Base-by-base conservation (phyloP, 208 protist species). In the Kentomonas sorsogonicus region DNA sequence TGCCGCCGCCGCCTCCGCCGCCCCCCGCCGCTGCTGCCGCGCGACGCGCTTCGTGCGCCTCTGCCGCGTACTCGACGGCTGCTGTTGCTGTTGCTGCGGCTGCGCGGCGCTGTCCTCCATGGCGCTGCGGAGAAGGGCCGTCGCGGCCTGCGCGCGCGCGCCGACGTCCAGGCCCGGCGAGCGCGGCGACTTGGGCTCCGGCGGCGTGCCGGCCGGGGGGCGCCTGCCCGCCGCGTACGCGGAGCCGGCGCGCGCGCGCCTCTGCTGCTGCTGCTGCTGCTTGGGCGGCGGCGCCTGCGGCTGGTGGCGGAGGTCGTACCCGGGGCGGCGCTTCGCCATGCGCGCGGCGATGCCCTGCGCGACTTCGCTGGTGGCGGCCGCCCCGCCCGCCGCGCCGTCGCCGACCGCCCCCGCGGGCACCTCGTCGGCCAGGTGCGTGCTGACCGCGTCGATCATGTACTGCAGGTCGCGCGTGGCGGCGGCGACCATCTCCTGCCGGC, bases 391-490 rank as follows among this genome's bases (percentile, higher is more conserved):
- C 16, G n/a, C 22, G 9, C 13, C 7, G 10, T 70, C 55, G 57
- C 41, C 20, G 55, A 26, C 33, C 60, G 63, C 59, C 66, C 10
- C 23, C 56, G 69, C 45, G 55, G 75, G 43, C 0, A 68, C 72
- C 44, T 59, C 74, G 22, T 81, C 66, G 30, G 77, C 79, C 18
- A 86, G 66, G 55, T 93, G 72, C 10, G 81, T 82, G 63, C 77
- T 77, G 63, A 93, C 84, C 3, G 86, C 86, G 33, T 83, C 65
- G 16, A 93, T 66, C 68, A 90, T 86, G 67, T 81, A 89, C n/a
- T 53, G 65, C 33, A 78, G 67, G 18, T 72, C 61, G 50, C 47
- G 66, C 58, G 82, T 55, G 13, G 86, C 76, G 13, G 72, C 54
- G 48, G 60, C 56, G 44, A 93, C 82, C 60, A 93, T 83, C 16